Base-by-base conservation (phyloP, 768 basidiomycete genomes). In the Suillus alpinus region DNA sequence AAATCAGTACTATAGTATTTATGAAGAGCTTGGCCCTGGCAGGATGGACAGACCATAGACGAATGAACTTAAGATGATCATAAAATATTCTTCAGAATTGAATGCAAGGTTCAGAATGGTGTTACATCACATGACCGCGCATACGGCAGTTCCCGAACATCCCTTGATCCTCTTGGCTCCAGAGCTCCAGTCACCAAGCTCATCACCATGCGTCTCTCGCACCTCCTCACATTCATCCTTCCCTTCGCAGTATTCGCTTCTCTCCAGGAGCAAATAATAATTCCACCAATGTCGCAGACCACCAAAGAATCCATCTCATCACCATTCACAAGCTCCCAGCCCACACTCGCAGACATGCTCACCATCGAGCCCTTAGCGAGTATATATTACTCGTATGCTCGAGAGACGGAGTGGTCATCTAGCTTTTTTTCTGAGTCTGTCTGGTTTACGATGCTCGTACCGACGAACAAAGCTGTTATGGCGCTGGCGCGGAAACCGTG, bases 391-490 rank as follows among this genome's bases (percentile, higher is more conserved):
- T 86, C 88, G 0, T 94, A 94, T 70, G 88, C 90, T 4, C 81
- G 91, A 6, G 91, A 92, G 67, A 76, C 86, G 2, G 79, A 83
- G 65, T 65, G 88, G n/a, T 87, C 86, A 68, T 67, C 69, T 34
- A 76, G 78, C 10, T 81, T 94, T 55, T 63, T 56, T 26, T 66
- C 69, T 16, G 47, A 44, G 6, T 58, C 67, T 32, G 68, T 72
- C 18, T 58, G 69, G 7, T 72, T 77, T 58, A 92, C 92, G 0
- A 57, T 95, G 10, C 80, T 96, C 46, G 92, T 88, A 5, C 94
- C 94, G 0, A 91, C 89, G 29, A 95, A 96, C 73, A 91, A 88
- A 72, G 94, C 92, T 9, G 85, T 95, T 16, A 92, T 94, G 84
- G 86, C 87, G 4, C 76, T 94, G 57, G 71, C 86, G 3, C 77